Evolutionary conservation across 805 yeast species (phyloP).

Genomic region (Candida dendrica): DNA sequence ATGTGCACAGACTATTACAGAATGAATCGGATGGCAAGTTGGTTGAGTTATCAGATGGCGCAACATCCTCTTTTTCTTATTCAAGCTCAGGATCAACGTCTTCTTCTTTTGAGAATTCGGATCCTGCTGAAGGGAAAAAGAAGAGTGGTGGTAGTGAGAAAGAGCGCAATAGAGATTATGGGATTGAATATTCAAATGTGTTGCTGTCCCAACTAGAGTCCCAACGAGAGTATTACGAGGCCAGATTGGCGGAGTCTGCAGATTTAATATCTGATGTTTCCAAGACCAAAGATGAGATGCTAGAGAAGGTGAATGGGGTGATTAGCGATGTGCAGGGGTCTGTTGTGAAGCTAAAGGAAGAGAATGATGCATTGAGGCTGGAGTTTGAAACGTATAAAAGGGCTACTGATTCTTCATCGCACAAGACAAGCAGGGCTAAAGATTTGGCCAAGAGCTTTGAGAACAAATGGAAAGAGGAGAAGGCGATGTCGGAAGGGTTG

Average conservation of each 20-base stretch:
- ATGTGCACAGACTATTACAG: slow-evolving; percentile 79
- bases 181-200: slow-evolving; percentile 74
- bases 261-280: slow-evolving; percentile 22
- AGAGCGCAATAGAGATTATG: slow-evolving; percentile 50
- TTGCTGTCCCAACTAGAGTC: slow-evolving; percentile 76
- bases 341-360: slow-evolving; percentile 3
- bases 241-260: slow-evolving; percentile 30
- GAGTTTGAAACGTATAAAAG: not conserved
- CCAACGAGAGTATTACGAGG: slow-evolving; percentile 77
- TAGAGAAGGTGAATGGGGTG: slow-evolving; percentile 9
- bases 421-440: slow-evolving; percentile 12
- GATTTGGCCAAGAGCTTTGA: slow-evolving; percentile 21
- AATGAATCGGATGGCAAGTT: slow-evolving; percentile 85
- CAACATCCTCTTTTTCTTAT: slow-evolving; percentile 2
- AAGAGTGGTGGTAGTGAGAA: slow-evolving; percentile 6
- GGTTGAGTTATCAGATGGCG: slow-evolving; percentile 49
- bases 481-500: slow-evolving; percentile 34
- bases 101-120: too few species aligned
- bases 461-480: slow-evolving; percentile 39
- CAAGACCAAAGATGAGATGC: slow-evolving; percentile 15
- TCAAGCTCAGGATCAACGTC: not conserved
- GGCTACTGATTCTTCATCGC: slow-evolving; percentile 1
- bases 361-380: slow-evolving; percentile 1
- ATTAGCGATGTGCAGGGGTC: slow-evolving; percentile 9
- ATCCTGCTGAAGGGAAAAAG: not conserved